Evolutionary conservation across 371 early-diverging fungal genomes (phyloP).

Genomic region (Aphelidium insulamus): DNA sequence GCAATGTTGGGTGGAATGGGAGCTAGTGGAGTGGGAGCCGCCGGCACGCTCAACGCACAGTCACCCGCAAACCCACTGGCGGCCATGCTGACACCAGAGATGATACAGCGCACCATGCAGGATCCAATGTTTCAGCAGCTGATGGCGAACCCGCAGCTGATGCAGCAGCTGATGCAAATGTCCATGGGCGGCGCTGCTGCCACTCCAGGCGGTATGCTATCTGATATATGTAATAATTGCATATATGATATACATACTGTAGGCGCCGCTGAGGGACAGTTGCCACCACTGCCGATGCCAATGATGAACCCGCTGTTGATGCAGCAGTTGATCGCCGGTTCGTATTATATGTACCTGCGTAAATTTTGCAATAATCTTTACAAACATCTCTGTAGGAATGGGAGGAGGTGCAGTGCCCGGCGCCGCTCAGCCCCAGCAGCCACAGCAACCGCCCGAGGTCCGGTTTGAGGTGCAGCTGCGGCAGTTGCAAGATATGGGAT

Average conservation of each 20-base stretch:
- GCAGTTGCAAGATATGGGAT: conserved; percentile 93
- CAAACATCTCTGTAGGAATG: conserved; percentile 8
- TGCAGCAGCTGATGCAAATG: conserved; percentile 50
- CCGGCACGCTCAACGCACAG: too few relatives aligned
- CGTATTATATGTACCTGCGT: too few relatives aligned
- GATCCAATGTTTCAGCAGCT: conserved; percentile 62
- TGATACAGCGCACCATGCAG: conserved; percentile 45
- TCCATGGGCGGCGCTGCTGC: conserved; percentile 27
- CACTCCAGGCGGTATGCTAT: conserved; percentile 13
- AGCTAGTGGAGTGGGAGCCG: too few relatives aligned
- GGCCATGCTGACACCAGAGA: conserved; percentile 52
- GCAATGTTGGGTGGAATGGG: too few relatives aligned
- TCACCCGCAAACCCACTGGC: conserved; percentile 63
- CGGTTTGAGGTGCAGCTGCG: conserved; percentile 68
- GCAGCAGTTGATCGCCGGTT: too few relatives aligned
- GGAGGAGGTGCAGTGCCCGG: conserved; percentile 6
- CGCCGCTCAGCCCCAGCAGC: conserved; percentile 6
- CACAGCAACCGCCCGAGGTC: conserved; percentile 60
- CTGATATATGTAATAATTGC: too few relatives aligned
- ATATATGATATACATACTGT: not conserved
- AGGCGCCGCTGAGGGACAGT: not conserved
- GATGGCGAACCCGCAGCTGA: conserved; percentile 58
- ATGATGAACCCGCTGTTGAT: conserved; percentile 15
- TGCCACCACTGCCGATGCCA: too few relatives aligned
- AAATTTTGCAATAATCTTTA: not conserved